phyloP scores from a whole-genome alignment of 192 early-diverging fungal species.

The Martensiomyces pterosporus region DNA sequence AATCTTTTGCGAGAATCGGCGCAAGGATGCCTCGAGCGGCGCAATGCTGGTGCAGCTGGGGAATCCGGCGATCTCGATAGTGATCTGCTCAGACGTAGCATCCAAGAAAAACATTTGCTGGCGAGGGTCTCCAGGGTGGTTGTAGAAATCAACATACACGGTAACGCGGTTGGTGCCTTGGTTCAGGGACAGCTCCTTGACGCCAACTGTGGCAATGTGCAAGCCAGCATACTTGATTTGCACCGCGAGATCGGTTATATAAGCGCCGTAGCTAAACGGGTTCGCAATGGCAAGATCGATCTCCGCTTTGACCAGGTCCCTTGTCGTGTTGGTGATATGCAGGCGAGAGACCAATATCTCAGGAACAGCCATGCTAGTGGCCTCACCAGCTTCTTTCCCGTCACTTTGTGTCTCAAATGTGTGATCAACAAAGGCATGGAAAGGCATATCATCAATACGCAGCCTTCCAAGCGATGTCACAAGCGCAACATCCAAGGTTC shows the following conservation, averaged over 20 bases:
- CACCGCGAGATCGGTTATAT: constrained; percentile 29
- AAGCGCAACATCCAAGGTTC: constrained; percentile 23
- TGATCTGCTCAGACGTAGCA: constrained; percentile 24
- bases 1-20: constrained; percentile 19
- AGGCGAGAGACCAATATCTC: constrained; percentile 16
- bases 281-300: constrained; percentile 24
- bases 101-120: constrained; percentile 36
- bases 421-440: constrained; percentile 13
- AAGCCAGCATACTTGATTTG: constrained; percentile 22
- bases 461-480: constrained; percentile 30
- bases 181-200: constrained; percentile 15
- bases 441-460: constrained; percentile 17
- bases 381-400: not conserved
- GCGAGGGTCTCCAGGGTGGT: constrained; percentile 32
- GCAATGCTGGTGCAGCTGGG: constrained; percentile 35
- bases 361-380: not conserved
- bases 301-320: constrained; percentile 12
- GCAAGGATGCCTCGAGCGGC: constrained; percentile 35
- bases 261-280: constrained; percentile 37
- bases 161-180: constrained; percentile 20
- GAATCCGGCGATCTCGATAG: constrained; percentile 28
- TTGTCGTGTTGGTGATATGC: constrained; percentile 29
- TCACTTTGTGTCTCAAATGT: not conserved
- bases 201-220: constrained; percentile 29
- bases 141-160: constrained; percentile 25